A percentile compares a stretch with the other conserved stretches of the same genome.
These are phyloP conservation scores for Solanum appendiculatum DNA, from an alignment of 257 asterid species.

Conservation along the genomic window DNA sequence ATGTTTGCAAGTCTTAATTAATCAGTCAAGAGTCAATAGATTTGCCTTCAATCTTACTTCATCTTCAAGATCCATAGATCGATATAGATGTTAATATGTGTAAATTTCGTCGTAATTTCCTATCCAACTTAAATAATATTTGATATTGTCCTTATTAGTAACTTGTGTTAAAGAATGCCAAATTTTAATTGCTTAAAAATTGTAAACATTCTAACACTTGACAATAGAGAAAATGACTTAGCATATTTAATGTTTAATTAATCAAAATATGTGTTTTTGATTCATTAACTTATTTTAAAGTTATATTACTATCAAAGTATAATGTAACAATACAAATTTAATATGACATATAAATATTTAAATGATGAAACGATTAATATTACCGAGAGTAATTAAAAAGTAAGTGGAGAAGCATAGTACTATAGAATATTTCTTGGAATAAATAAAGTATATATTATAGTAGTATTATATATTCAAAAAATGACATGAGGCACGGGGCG, in stretches of 20 bases:
- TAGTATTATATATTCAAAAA: background rate
- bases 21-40: constrained; percentile 15
- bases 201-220: background rate
- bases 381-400: background rate
- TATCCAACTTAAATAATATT: background rate
- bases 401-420: background rate
- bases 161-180: background rate
- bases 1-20: background rate
- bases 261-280: too few species aligned
- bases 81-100: background rate
- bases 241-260: background rate
- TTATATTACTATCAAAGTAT: too few species aligned
- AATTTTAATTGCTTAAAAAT: background rate
- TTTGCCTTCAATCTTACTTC: constrained; percentile 16
- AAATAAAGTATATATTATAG: background rate
- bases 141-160: background rate
- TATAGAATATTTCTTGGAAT: background rate
- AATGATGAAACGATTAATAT: too few species aligned
- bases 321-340: too few species aligned
- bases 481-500: constrained; percentile 79
- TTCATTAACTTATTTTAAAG: too few species aligned
- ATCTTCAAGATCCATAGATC: background rate
- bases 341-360: too few species aligned
- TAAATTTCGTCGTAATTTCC: background rate
- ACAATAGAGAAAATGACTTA: background rate